Conservation (phyloP, 2,329 filamentous ascomycete genomes). For the Monilinia vaccinii-corymbosi region DNA sequence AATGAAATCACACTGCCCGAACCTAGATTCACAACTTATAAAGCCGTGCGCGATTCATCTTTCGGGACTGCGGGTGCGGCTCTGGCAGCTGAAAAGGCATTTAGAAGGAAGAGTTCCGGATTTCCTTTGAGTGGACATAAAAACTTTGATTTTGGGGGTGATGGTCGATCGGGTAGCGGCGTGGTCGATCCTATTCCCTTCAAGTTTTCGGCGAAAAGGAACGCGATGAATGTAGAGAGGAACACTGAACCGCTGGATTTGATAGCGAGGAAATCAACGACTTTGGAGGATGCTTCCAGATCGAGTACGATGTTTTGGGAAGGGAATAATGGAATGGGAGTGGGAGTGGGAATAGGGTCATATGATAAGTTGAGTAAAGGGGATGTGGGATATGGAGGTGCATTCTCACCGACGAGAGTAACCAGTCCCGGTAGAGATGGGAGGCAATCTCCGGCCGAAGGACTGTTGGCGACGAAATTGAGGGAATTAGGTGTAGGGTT, state of each 20-base stretch:
- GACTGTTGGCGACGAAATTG: constrained; percentile 61
- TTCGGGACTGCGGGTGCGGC: constrained; percentile 36
- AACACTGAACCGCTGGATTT: not conserved
- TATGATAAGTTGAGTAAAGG: constrained; percentile 64
- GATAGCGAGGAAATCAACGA: not conserved
- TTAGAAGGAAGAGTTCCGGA: constrained; percentile 48
- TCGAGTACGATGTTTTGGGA: not conserved
- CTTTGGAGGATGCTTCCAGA: not conserved
- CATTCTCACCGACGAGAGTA: constrained; percentile 33
- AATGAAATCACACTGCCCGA: constrained; percentile 88
- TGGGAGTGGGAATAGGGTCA: constrained; percentile 22
- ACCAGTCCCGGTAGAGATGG: constrained; percentile 28
- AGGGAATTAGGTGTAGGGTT: constrained; percentile 35
- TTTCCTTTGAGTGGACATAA: constrained; percentile 28
- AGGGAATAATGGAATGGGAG: constrained; percentile 16
- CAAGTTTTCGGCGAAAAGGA: constrained; percentile 29
- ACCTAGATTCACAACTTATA: constrained; percentile 78
- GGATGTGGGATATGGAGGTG: constrained; percentile 52
- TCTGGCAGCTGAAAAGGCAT: constrained; percentile 50
- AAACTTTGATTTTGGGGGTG: constrained; percentile 23
- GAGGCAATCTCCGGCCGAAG: constrained; percentile 38
- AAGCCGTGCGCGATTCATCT: constrained; percentile 35
- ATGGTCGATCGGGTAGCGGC: constrained; percentile 22
- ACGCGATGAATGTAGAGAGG: not conserved
- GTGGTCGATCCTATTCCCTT: constrained; percentile 42